phyloP scores from a whole-genome alignment of 345 rosid species.

The Corymbia maculata region DNA sequence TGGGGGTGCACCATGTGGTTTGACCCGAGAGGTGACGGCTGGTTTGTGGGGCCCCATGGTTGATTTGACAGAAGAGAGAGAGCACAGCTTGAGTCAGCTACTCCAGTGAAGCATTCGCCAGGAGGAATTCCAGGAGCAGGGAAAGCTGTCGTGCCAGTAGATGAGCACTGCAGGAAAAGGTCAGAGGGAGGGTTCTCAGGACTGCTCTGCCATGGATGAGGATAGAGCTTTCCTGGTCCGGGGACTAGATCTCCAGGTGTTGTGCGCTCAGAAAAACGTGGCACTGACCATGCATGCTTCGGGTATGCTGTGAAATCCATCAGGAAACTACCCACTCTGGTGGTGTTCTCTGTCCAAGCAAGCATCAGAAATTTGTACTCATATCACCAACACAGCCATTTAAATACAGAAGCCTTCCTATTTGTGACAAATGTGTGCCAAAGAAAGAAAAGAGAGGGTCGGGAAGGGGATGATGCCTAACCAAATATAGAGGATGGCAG shows the following conservation, averaged over 20 bases:
- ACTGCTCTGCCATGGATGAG: conserved; percentile 31
- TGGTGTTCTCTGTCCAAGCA: conserved; percentile 30
- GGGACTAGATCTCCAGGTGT: conserved; percentile 11
- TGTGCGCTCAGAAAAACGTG: conserved; percentile 17
- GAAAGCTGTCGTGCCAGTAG: conserved; percentile 39
- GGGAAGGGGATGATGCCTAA: conserved; percentile 9
- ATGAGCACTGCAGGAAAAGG: conserved; percentile 42
- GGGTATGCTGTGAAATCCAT: conserved; percentile 47
- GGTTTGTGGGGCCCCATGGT: conserved; percentile 47
- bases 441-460: neutral
- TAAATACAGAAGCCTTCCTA: neutral
- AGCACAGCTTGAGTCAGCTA: conserved; percentile 77
- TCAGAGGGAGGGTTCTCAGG: conserved; percentile 40
- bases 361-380: neutral
- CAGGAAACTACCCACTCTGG: conserved; percentile 43
- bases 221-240: conserved; percentile 17
- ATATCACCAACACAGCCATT: neutral
- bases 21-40: conserved; percentile 19
- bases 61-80: conserved; percentile 99
- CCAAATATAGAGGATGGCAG: conserved; percentile 49
- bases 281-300: conserved; percentile 27
- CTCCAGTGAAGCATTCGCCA: conserved; percentile 62
- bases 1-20: conserved; percentile 12
- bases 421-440: neutral
- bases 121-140: conserved; percentile 38